Percentiles rank a stretch among this genome's conserved stretches.
Conservation (phyloP, 495 filamentous ascomycete genomes). For the Pyronema omphalodes region DNA sequence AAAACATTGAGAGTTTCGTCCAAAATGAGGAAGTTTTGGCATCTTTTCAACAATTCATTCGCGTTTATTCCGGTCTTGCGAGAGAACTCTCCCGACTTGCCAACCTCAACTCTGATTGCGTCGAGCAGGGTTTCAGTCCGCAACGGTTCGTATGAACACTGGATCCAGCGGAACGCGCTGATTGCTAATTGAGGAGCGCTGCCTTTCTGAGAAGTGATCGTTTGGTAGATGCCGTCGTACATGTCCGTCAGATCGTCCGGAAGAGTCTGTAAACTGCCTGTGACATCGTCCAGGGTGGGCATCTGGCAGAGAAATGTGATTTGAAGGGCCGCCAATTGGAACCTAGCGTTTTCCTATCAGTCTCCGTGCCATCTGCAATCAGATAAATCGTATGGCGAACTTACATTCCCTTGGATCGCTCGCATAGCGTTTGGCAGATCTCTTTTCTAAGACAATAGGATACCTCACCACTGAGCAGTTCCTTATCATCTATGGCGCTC, state of each 20-base stretch:
- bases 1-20: background rate
- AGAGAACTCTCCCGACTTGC: background rate
- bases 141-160: constrained; percentile 3
- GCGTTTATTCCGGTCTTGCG: background rate
- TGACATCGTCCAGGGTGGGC: background rate
- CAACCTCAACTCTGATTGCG: background rate
- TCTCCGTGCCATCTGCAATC: background rate
- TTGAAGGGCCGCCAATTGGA: no score
- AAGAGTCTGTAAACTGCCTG: background rate
- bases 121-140: background rate
- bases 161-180: constrained; percentile 4
- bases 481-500: background rate
- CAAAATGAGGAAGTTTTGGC: background rate
- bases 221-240: constrained; percentile 1
- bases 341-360: background rate
- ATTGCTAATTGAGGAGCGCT: background rate
- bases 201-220: background rate
- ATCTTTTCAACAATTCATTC: background rate
- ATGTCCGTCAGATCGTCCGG: background rate
- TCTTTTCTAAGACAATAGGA: no score
- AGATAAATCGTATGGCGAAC: background rate
- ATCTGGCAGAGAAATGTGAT: constrained; percentile 4
- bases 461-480: no score
- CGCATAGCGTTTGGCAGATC: no score
- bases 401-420: no score